Evolutionary conservation across 208 protist genomes (phyloP).

Genomic region (Perkinsela sp.): DNA sequence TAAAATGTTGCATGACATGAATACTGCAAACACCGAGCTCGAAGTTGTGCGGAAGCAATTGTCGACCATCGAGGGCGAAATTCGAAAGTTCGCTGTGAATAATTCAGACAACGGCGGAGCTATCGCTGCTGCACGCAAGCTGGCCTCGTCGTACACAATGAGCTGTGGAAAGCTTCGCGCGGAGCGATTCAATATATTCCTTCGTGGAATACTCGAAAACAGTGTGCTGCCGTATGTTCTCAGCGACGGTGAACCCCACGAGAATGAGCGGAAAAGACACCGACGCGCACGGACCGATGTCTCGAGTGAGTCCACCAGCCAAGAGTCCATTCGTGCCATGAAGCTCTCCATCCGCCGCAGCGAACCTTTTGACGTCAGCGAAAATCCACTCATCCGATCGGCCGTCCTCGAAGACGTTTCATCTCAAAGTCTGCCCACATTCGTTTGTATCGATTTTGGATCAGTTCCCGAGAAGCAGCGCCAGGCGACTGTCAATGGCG

Average conservation of each 20-base stretch:
- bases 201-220: neutral
- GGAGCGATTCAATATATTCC: neutral
- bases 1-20: neutral
- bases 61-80: neutral
- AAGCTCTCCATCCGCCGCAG: neutral
- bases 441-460: conserved; percentile 2
- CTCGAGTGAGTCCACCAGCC: neutral
- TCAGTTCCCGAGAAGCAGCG: conserved; percentile 1
- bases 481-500: conserved; percentile 1
- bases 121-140: neutral
- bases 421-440: neutral
- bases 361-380: neutral
- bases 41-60: neutral
- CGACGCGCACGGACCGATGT: neutral
- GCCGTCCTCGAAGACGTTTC: neutral
- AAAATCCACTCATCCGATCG: neutral
- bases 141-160: neutral
- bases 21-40: neutral
- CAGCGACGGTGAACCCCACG: neutral
- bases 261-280: neutral
- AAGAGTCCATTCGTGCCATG: no score
- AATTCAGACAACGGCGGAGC: neutral
- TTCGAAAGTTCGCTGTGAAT: neutral
- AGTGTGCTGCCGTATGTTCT: neutral
- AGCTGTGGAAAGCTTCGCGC: neutral